Evolutionary conservation across 306 rosid genomes (phyloP), one percentile per base, ranked within the genome.

Genomic region (Quercus ilex): DNA sequence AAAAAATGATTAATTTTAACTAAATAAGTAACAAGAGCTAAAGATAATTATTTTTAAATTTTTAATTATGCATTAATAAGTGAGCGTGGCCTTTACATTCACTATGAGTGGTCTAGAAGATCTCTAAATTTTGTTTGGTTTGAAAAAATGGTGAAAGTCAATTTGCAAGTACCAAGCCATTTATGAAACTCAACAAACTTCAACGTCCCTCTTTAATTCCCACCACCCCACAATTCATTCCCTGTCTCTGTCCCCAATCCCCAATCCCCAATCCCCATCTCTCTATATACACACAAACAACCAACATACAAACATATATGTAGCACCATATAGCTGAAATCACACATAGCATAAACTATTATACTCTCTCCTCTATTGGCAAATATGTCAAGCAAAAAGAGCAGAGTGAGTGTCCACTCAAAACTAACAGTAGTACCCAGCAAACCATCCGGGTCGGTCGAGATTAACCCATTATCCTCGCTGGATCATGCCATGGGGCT

Each of bases 341-440:
- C 53, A 49, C 5, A 3, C 53, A 12, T 49, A 49, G 5, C 53
- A 46, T 46, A 46, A 46, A 10, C 5, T 49, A 49, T 49, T 10
- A 12, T 49, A 49, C 53, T 49, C 26, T 35, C 30, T 35, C 25
- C 19, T 35, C n/a, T 14, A 3, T 12, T 6, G 17, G 4, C 3
- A 18, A 53, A 19, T 17, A 79, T 76, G 88, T 55, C 82, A 8
- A 57, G n/a, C 20, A 23, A 19, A 5, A 33, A 28, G 41, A 73
- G 19, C 35, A 79, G 82, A 55, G 97, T 91, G 57, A 83, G 14
- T 2, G 15, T 78, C 0, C 71, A 55, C 55, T 87, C 97, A 0
- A 77, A 57, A 46, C 88, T 89, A 19, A 91, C 98, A 12, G 88
- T 41, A 1, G 94, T 91, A 5, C 86, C 98, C 11, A 93, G 97